Evolutionary conservation across 1,139 yeast genomes (phyloP).

Genomic region (Suzukiozyma palmioleophila): DNA sequence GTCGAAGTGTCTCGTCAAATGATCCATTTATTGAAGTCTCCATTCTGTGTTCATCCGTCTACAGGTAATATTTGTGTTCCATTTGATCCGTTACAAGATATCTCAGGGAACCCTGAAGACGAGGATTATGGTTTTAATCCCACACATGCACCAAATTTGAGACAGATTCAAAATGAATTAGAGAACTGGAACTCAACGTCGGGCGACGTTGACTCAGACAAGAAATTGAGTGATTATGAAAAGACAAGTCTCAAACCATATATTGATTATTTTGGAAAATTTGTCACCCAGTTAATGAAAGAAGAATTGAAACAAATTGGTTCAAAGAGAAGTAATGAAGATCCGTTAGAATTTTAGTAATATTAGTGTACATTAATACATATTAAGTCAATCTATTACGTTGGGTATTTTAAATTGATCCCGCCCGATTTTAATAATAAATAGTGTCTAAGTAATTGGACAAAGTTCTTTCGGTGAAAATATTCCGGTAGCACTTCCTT

Average conservation of each 20-base stretch:
- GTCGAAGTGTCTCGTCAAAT: constrained; percentile 87
- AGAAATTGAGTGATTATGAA: constrained; percentile 43
- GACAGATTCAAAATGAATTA: constrained; percentile 53
- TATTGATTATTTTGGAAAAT: constrained; percentile 62
- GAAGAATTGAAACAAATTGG: constrained; percentile 45
- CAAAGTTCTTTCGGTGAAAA: constrained; percentile 14
- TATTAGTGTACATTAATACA: constrained; percentile 2
- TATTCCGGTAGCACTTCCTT: constrained; percentile 6
- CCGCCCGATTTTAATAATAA: neutral
- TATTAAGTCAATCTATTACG: neutral
- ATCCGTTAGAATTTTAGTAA: constrained; percentile 22
- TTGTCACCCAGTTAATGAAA: constrained; percentile 54
- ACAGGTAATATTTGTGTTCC: constrained; percentile 99
- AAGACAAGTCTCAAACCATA: constrained; percentile 73
- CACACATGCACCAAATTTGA: constrained; percentile 70
- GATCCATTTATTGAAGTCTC: constrained; percentile 90
- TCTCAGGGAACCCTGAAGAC: constrained; percentile 31
- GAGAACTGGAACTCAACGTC: constrained; percentile 33
- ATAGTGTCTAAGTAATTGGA: constrained; percentile 15
- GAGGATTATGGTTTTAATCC: constrained; percentile 67
- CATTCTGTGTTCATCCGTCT: constrained; percentile 97
- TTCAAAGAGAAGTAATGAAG: constrained; percentile 45
- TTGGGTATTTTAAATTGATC: neutral
- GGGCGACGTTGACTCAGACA: constrained; percentile 19
- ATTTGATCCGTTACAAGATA: constrained; percentile 52